These are phyloP conservation scores for Myxozyma udenii DNA, from an alignment of 805 yeast genomes.

Conservation along the genomic window DNA sequence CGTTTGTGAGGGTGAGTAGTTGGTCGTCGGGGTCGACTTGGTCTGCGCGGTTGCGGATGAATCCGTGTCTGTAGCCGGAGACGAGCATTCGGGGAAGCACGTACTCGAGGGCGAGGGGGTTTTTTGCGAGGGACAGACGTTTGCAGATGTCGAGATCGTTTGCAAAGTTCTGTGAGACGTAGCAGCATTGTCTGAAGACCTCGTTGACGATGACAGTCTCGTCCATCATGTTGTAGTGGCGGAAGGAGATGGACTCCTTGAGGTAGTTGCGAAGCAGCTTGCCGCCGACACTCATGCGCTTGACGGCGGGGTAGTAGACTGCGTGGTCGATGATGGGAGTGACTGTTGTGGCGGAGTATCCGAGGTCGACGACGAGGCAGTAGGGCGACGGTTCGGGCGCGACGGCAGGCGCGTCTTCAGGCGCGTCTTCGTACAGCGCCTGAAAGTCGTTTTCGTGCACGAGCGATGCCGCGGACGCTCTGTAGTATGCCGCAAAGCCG, in stretches of 20 bases:
- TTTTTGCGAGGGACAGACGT: conserved; percentile 5
- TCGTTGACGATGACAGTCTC: conserved; percentile 81
- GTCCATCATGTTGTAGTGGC: conserved; percentile 90
- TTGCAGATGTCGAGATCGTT: conserved; percentile 42
- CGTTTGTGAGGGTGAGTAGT: conserved; percentile 68
- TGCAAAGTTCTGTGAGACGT: conserved; percentile 60
- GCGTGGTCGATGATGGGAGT: conserved; percentile 79
- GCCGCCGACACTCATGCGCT: conserved; percentile 83
- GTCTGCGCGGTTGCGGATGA: conserved; percentile 45
- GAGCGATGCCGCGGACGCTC: conserved; percentile 49
- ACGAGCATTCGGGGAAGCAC: conserved; percentile 67
- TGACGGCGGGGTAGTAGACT: conserved; percentile 62
- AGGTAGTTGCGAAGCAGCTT: conserved; percentile 75
- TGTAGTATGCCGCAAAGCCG: conserved; percentile 66
- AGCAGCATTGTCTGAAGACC: conserved; percentile 75
- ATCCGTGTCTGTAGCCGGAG: conserved; percentile 55
- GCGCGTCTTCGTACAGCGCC: background rate
- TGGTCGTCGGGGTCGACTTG: conserved; percentile 43
- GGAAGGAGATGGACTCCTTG: conserved; percentile 78
- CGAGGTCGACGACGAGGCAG: conserved; percentile 73
- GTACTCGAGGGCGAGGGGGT: conserved; percentile 36
- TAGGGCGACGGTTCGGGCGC: background rate
- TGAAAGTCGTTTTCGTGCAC: conserved; percentile 20
- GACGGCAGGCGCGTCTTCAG: background rate
- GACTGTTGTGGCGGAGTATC: conserved; percentile 82